Evolutionary conservation across 192 early-diverging fungal species (phyloP).

Genomic region (Umbelopsis sp.): DNA sequence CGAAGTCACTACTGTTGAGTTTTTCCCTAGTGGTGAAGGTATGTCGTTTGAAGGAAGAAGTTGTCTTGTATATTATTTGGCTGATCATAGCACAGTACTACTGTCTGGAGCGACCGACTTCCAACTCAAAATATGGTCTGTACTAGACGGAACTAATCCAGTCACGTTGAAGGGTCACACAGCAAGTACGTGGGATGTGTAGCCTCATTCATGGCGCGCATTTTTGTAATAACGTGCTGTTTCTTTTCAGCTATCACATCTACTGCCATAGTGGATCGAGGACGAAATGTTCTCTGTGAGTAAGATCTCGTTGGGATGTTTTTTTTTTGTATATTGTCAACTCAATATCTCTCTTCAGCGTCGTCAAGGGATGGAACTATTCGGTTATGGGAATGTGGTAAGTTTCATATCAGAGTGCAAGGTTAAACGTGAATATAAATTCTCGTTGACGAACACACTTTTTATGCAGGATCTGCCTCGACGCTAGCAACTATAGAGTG

Average conservation of each 20-base stretch:
- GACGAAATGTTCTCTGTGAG: conserved; percentile 70
- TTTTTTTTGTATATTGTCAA: not conserved
- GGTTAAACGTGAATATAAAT: not conserved
- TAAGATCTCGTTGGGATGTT: not conserved
- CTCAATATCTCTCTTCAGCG: conserved; percentile 31
- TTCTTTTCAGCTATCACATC: conserved; percentile 53
- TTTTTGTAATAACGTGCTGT: not conserved
- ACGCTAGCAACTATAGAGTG: conserved; percentile 43
- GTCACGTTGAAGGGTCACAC: conserved; percentile 72
- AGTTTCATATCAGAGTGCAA: not conserved
- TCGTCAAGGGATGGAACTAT: conserved; percentile 59
- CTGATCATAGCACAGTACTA: conserved; percentile 43
- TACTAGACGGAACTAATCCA: conserved; percentile 71
- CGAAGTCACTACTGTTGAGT: conserved; percentile 64
- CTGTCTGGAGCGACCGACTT: conserved; percentile 71
- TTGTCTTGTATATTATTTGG: not conserved
- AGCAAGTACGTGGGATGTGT: conserved; percentile 32
- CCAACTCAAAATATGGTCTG: conserved; percentile 74
- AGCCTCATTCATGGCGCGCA: not conserved
- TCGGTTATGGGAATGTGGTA: conserved; percentile 61
- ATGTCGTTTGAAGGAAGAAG: not conserved
- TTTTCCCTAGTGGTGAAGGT: conserved; percentile 80
- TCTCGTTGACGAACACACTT: not conserved
- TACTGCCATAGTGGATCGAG: conserved; percentile 62
- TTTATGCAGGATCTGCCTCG: conserved; percentile 36